Percentiles rank a stretch among this genome's conserved stretches.
Evolutionary conservation across 2,329 filamentous ascomycete genomes (phyloP).

Genomic region (Teratosphaeria pseudoeucalypti): DNA sequence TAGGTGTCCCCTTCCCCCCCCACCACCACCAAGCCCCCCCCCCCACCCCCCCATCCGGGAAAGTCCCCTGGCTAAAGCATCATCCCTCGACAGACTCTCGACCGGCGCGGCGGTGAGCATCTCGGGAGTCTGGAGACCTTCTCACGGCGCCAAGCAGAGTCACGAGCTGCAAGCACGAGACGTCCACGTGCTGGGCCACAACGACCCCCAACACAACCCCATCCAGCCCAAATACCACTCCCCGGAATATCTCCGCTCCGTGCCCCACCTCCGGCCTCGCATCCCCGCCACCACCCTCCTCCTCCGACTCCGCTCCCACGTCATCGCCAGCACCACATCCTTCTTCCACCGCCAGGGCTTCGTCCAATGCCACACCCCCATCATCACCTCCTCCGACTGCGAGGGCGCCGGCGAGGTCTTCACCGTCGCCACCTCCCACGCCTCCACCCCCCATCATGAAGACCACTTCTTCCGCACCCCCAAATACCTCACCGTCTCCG

Average conservation of each 20-base stretch:
- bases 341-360: constrained; percentile 66
- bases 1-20: constrained; percentile 35
- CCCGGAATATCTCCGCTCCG: constrained; percentile 73
- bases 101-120: constrained; percentile 73
- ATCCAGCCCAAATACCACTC: constrained; percentile 96
- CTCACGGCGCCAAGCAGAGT: constrained; percentile 54
- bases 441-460: constrained; percentile 22
- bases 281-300: constrained; percentile 71
- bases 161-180: constrained; percentile 69
- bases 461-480: constrained; percentile 65
- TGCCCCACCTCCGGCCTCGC: constrained; percentile 78
- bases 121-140: constrained; percentile 65
- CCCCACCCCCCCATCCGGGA: not conserved
- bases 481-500: constrained; percentile 95
- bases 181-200: constrained; percentile 62
- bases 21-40: no score
- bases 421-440: constrained; percentile 41
- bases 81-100: constrained; percentile 49
- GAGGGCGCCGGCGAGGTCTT: constrained; percentile 96
- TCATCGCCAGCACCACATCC: constrained; percentile 59
- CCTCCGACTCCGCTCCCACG: constrained; percentile 71
- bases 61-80: not conserved
- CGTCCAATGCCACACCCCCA: constrained; percentile 78
- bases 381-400: constrained; percentile 94
- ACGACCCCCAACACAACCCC: constrained; percentile 80